Evolutionary conservation across 179 eudicot genomes (phyloP), one percentile per base, ranked within the genome.

Genomic region (Heliamphora pulchella): DNA sequence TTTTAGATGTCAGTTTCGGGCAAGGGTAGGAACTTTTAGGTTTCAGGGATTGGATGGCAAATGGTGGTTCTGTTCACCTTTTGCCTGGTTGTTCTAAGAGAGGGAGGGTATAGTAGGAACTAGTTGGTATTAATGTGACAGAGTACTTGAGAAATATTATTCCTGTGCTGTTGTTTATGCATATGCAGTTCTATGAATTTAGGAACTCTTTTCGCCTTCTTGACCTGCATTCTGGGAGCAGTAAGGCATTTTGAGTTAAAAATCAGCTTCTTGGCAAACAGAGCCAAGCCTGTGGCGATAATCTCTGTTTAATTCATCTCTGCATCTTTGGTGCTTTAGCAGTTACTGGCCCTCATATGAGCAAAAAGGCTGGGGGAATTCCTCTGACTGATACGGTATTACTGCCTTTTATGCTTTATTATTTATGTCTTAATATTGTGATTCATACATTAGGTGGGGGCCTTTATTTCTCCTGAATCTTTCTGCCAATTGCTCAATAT

Each of bases 1-100:
- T 72, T 53, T 72, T 72, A 53, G 76, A 72, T 51, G 76, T 50
- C 44, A 72, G 61, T n/a, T 41, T 10, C 20, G 68, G 68, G 61
- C 43, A 8, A 44, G 17, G 31, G 17, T 53, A 50, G 14, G 55
- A 6, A 17, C 18, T 17, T 13, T 71, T 47, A 47, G 57, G n/a
- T 39, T 7, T 47, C 6, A 8, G 54, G 44, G 31, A 58, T 58
- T 47, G 22, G 20, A 61, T 61, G 41, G 46, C 62, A 4, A 4
- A 20, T 73, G 41, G 10, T 58, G 20, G 62, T 53, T 73, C n/a
- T 53, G 1, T 51, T 53, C 20, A 39, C 53, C 62, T 47, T 71
- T n/a, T 41, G 39, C 55, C 50, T 58, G 75, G 1, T 71, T 22
- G 20, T 9, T 8, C 18, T 17, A 4, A 47, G 57, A n/a, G 69